A percentile compares a stretch with the other conserved stretches of the same genome.
Evolutionary conservation across 352 stramenopile species (phyloP).

Genomic region (Pythium biforme): DNA sequence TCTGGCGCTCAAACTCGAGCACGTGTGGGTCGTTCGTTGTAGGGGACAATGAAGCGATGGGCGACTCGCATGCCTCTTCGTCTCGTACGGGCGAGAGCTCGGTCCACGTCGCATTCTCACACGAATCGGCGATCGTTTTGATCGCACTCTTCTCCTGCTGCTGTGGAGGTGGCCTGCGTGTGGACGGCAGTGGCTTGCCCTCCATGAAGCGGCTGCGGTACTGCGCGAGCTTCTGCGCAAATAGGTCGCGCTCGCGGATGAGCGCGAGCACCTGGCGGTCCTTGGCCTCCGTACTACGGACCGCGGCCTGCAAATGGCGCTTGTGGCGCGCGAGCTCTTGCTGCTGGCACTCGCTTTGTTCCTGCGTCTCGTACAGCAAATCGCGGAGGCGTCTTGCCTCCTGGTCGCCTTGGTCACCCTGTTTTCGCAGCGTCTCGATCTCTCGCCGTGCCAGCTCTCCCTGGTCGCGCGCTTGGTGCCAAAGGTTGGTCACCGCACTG

Average conservation of each 20-base stretch:
- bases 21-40: background rate
- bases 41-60: too few species aligned
- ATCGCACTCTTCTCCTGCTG: too few species aligned
- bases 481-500: background rate
- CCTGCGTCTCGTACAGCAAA: constrained; percentile 19
- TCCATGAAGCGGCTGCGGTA: constrained; percentile 11
- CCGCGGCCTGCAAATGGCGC: constrained; percentile 1
- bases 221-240: constrained; percentile 19
- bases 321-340: background rate
- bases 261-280: constrained; percentile 15
- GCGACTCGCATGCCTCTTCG: background rate
- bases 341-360: constrained; percentile 14
- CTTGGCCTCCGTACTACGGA: constrained; percentile 12
- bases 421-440: background rate
- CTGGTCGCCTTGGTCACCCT: constrained; percentile 1
- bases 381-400: constrained; percentile 12
- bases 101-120: constrained; percentile 9
- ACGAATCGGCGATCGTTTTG: background rate
- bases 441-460: background rate
- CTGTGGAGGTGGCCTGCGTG: background rate
- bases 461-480: constrained; percentile 4
- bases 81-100: background rate
- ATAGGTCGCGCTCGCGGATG: constrained; percentile 14
- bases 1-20: constrained; percentile 9
- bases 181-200: background rate